phyloP scores from a whole-genome alignment of 768 basidiomycete species.

The Leccinellum luteum region DNA sequence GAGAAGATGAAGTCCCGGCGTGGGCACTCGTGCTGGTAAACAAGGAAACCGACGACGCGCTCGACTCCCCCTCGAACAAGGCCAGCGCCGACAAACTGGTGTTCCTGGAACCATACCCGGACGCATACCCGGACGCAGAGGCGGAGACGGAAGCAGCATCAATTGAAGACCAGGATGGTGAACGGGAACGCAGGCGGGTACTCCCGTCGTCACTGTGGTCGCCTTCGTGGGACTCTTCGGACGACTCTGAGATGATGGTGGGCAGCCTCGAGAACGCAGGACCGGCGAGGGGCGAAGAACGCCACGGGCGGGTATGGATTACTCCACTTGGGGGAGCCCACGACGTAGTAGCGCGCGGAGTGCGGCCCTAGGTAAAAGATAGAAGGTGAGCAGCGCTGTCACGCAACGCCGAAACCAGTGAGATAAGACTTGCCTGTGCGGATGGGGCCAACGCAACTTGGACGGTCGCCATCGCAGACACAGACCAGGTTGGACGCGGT shows the following conservation, averaged over 20 bases:
- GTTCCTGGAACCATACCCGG: conserved; percentile 12
- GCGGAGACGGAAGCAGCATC: conserved; percentile 5
- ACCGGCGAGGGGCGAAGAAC: conserved; percentile 30
- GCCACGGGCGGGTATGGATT: conserved; percentile 25
- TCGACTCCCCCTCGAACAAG: conserved; percentile 15
- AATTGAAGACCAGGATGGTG: conserved; percentile 17
- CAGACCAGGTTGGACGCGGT: not conserved
- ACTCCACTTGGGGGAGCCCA: conserved; percentile 7
- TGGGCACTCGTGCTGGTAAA: conserved; percentile 5
- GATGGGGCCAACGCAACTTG: not conserved
- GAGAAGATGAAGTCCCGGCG: conserved; percentile 18
- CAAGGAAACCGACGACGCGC: conserved; percentile 25
- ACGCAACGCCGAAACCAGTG: not conserved
- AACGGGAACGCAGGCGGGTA: not conserved
- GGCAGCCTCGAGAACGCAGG: conserved; percentile 26
- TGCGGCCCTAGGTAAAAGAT: conserved; percentile 17
- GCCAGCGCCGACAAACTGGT: conserved; percentile 6
- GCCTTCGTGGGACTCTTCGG: conserved; percentile 18
- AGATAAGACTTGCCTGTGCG: conserved; percentile 14
- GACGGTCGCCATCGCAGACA: conserved; percentile 9
- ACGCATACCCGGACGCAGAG: conserved; percentile 8
- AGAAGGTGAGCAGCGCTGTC: not conserved
- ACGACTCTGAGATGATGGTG: conserved; percentile 20
- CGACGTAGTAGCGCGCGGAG: conserved; percentile 8
- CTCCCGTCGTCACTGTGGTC: not conserved